These are phyloP conservation scores for Passiflora organensis DNA, from an alignment of 345 rosid genomes.

Conservation along the genomic window DNA sequence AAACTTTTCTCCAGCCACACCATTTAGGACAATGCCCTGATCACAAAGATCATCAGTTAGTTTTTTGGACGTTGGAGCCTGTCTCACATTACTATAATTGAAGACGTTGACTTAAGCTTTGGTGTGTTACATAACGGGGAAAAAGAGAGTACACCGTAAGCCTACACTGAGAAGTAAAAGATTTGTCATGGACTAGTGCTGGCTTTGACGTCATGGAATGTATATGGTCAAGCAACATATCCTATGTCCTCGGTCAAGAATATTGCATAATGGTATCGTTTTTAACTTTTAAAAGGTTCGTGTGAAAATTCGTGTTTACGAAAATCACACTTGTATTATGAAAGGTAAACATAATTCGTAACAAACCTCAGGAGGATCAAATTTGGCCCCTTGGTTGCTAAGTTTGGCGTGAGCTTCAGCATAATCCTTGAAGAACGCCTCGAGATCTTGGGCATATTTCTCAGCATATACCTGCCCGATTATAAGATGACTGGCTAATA, in stretches of 20 bases:
- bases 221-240: too few relatives aligned
- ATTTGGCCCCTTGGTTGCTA: conserved; percentile 88
- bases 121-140: too few relatives aligned
- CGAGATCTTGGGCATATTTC: conserved; percentile 82
- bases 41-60: conserved; percentile 26
- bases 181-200: too few relatives aligned
- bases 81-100: not conserved
- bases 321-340: not conserved
- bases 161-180: too few relatives aligned
- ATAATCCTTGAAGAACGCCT: conserved; percentile 78
- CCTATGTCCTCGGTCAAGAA: too few relatives aligned
- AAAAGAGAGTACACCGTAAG: too few relatives aligned
- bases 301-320: not conserved
- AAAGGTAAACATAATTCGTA: not conserved
- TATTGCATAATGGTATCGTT: too few relatives aligned
- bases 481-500: conserved; percentile 10
- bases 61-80: not conserved
- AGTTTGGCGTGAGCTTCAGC: conserved; percentile 97
- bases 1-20: conserved; percentile 68
- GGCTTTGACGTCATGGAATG: too few relatives aligned
- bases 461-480: conserved; percentile 76
- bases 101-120: not conserved
- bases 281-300: too few relatives aligned
- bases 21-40: conserved; percentile 72
- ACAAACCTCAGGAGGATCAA: conserved; percentile 92